These are phyloP conservation scores for Podospora sp. DNA, from an alignment of 495 filamentous ascomycete genomes.

Conservation along the genomic window DNA sequence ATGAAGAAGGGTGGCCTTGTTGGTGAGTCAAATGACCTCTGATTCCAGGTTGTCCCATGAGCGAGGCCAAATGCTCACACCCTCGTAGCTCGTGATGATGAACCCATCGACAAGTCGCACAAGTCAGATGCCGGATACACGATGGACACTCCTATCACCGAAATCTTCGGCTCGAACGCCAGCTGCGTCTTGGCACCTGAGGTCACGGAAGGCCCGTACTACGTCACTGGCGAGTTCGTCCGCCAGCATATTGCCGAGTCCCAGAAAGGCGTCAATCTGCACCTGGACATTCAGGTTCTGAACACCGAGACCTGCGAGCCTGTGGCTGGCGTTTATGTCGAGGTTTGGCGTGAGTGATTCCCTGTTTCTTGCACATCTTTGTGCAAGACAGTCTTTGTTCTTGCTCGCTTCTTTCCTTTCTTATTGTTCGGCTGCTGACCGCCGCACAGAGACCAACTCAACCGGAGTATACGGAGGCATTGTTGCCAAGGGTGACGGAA, in stretches of 20 bases:
- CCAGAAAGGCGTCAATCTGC: conserved; percentile 57
- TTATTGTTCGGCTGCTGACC: background rate
- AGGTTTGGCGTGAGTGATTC: conserved; percentile 49
- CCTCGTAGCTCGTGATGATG: background rate
- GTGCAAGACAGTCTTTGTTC: background rate
- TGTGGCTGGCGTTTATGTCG: conserved; percentile 57
- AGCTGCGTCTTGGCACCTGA: conserved; percentile 7
- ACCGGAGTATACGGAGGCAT: conserved; percentile 61
- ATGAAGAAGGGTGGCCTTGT: conserved; percentile 17
- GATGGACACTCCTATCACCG: conserved; percentile 15
- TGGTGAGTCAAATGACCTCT: conserved; percentile 6
- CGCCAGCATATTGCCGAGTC: conserved; percentile 56
- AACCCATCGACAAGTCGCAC: conserved; percentile 14
- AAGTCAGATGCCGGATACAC: background rate
- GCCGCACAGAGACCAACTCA: conserved; percentile 32
- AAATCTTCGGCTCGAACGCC: conserved; percentile 51
- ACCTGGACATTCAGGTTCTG: conserved; percentile 62
- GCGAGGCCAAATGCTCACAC: background rate
- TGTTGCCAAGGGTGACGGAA: conserved; percentile 47
- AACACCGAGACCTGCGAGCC: conserved; percentile 61
- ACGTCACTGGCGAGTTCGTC: conserved; percentile 47
- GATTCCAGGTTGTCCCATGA: background rate
- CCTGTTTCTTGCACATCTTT: too few species aligned
- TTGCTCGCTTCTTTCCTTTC: background rate
- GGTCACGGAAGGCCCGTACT: conserved; percentile 39